Conservation (phyloP, 345 rosid species). For the Reutealis trisperma region DNA sequence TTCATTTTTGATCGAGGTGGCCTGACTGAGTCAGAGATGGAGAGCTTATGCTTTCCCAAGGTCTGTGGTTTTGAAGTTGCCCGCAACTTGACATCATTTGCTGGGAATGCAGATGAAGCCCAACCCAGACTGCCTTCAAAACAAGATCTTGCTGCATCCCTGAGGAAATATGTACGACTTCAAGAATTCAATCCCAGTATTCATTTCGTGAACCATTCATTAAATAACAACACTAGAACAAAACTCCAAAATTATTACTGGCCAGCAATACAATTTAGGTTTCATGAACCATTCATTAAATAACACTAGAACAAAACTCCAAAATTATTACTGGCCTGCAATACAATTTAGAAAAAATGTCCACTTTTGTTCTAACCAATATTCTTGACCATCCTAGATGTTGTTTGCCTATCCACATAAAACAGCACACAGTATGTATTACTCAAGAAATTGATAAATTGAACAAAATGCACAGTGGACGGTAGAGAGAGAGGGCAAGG, state of each 20-base stretch:
- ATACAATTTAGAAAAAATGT: no score
- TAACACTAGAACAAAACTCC: neutral
- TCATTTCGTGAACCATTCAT: neutral
- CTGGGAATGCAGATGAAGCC: constrained; percentile 60
- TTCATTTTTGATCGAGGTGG: constrained; percentile 61
- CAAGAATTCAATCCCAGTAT: constrained; percentile 4
- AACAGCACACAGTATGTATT: neutral
- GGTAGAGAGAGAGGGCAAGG: neutral
- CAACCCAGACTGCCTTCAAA: constrained; percentile 55
- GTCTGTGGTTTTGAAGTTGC: constrained; percentile 46
- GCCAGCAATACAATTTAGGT: neutral
- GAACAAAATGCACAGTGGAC: neutral
- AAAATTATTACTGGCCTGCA: neutral
- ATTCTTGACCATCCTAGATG: neutral
- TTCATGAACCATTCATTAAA: neutral
- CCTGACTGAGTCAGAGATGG: constrained; percentile 50
- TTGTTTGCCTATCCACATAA: neutral
- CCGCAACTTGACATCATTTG: constrained; percentile 60
- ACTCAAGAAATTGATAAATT: neutral
- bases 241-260: neutral
- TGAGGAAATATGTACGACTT: constrained; percentile 32
- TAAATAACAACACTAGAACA: neutral
- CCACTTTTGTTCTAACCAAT: neutral
- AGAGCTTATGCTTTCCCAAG: constrained; percentile 81
- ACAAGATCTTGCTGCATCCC: constrained; percentile 69